phyloP scores from a whole-genome alignment of 2,329 filamentous ascomycete species.

The Davidsoniella virescens region DNA sequence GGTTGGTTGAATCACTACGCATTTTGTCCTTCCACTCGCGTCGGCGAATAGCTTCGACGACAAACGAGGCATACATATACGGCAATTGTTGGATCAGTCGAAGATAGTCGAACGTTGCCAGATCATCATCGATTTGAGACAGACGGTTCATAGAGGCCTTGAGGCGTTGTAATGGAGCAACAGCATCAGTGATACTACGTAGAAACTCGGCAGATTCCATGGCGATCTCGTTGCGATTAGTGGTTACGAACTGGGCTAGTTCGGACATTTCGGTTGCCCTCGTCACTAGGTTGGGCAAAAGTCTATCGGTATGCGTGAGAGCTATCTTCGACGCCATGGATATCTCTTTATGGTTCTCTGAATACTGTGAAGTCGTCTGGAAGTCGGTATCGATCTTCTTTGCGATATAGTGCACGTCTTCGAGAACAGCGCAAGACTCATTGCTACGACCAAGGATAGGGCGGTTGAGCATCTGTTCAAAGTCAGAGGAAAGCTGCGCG shows the following conservation, averaged over 20 bases:
- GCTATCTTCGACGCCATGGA: conserved; percentile 48
- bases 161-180: conserved; percentile 21
- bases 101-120: conserved; percentile 67
- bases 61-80: conserved; percentile 74
- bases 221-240: conserved; percentile 52
- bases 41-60: conserved; percentile 71
- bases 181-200: conserved; percentile 58
- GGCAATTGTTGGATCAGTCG: conserved; percentile 70
- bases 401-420: conserved; percentile 73
- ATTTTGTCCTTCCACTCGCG: conserved; percentile 89
- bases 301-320: conserved; percentile 44
- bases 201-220: conserved; percentile 55
- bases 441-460: conserved; percentile 40
- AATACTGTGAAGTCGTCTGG: conserved; percentile 55
- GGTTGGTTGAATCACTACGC: conserved; percentile 65
- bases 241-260: conserved; percentile 40
- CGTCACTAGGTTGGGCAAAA: conserved; percentile 41
- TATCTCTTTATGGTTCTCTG: conserved; percentile 43
- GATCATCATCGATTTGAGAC: conserved; percentile 56
- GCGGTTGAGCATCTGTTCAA: conserved; percentile 40
- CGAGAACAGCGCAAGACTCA: conserved; percentile 52
- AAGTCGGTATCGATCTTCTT: conserved; percentile 81
- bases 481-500: conserved; percentile 43
- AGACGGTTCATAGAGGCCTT: conserved; percentile 57
- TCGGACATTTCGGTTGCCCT: conserved; percentile 44